phyloP scores from a whole-genome alignment of 768 basidiomycete genomes.

The Lactarius pseudohatsudake region DNA sequence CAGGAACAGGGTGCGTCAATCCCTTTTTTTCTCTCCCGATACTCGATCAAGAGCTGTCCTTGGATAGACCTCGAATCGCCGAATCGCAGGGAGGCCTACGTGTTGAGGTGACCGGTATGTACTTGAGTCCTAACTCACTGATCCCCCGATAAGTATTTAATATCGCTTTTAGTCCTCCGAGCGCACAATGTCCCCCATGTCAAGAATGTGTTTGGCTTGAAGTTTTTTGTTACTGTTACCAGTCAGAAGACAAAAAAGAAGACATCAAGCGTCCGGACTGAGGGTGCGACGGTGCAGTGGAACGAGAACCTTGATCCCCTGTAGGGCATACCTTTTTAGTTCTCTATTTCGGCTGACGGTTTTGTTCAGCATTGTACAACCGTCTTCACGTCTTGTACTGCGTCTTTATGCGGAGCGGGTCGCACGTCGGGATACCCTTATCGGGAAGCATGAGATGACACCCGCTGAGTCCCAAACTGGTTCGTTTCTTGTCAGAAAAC shows the following conservation, averaged over 20 bases:
- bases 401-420: background rate
- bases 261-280: background rate
- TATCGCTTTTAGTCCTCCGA: background rate
- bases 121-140: background rate
- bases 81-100: background rate
- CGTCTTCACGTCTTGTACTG: background rate
- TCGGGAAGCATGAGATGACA: background rate
- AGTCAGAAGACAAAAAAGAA: background rate
- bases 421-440: background rate
- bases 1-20: background rate
- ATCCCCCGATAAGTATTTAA: background rate
- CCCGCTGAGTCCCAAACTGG: background rate
- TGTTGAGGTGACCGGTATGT: background rate
- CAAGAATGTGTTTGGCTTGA: background rate
- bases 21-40: background rate
- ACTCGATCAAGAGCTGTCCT: background rate
- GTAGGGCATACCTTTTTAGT: background rate
- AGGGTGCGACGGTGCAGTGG: background rate
- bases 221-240: background rate
- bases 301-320: background rate
- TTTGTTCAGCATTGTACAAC: background rate
- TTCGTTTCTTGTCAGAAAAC: background rate
- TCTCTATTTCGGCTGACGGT: background rate
- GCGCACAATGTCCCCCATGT: background rate
- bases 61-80: background rate